A percentile compares a stretch with the other conserved stretches of the same genome.
phyloP scores from a whole-genome alignment of 1,284 basidiomycete species.

The Tilletiaria anomala region DNA sequence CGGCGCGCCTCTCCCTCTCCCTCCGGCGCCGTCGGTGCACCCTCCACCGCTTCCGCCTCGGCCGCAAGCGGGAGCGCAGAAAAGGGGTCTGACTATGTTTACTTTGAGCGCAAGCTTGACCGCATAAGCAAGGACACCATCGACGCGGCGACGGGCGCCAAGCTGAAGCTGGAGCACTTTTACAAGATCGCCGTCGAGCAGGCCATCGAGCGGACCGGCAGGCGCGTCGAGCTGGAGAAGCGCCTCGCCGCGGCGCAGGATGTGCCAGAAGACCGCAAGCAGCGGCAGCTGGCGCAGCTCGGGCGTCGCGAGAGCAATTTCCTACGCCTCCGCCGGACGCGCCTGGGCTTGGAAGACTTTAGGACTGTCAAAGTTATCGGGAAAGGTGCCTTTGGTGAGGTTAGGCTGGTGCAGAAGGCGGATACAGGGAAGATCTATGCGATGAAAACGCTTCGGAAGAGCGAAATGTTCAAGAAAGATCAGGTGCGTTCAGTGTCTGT shows the following conservation, averaged over 20 bases:
- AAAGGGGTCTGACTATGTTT: conserved; percentile 63
- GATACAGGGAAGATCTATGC: conserved; percentile 97
- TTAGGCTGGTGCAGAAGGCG: conserved; percentile 85
- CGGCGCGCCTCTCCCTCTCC: neutral
- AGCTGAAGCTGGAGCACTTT: conserved; percentile 91
- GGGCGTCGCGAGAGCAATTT: conserved; percentile 67
- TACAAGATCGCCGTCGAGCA: conserved; percentile 91
- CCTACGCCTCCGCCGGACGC: conserved; percentile 74
- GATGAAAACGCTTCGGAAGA: conserved; percentile 96
- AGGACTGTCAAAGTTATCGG: conserved; percentile 96
- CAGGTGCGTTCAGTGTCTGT: neutral
- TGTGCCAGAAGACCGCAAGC: conserved; percentile 61
- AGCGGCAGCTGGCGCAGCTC: conserved; percentile 75
- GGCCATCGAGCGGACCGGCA: conserved; percentile 70
- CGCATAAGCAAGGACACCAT: conserved; percentile 76
- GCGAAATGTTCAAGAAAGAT: conserved; percentile 98
- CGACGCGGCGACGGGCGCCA: conserved; percentile 83
- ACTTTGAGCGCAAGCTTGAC: conserved; percentile 75
- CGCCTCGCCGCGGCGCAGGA: conserved; percentile 46
- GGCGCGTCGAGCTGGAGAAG: conserved; percentile 83
- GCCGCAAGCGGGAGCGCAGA: conserved; percentile 10
- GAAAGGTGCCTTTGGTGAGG: conserved; percentile 96
- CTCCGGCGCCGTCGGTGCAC: neutral
- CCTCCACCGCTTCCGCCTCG: neutral
- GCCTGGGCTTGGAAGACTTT: conserved; percentile 85